These are phyloP conservation scores for Lactarius trivialis DNA, from an alignment of 768 basidiomycete genomes.

Conservation along the genomic window DNA sequence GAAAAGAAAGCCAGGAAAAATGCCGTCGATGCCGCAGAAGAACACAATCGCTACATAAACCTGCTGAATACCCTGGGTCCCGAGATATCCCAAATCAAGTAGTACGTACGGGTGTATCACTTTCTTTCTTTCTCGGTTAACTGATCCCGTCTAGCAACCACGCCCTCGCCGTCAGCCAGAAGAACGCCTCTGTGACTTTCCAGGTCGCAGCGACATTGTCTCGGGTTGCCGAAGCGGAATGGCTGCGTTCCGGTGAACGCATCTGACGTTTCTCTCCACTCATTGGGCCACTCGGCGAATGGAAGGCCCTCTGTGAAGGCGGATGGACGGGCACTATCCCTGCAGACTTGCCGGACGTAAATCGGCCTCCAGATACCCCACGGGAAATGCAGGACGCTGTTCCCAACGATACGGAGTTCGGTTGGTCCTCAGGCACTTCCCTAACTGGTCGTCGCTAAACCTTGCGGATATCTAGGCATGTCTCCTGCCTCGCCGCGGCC, in stretches of 20 bases:
- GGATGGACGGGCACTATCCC: slow-evolving; percentile 55
- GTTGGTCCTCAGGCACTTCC: not conserved
- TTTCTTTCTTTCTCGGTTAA: not conserved
- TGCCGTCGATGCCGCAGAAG: slow-evolving; percentile 56
- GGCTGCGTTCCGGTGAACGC: slow-evolving; percentile 65
- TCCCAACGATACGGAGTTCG: not conserved
- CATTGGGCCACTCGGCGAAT: slow-evolving; percentile 67
- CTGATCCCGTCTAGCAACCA: slow-evolving; percentile 51
- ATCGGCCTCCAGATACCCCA: slow-evolving; percentile 10
- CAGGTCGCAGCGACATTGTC: slow-evolving; percentile 58
- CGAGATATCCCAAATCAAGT: slow-evolving; percentile 75
- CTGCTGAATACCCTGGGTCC: slow-evolving; percentile 65
- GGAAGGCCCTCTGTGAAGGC: slow-evolving; percentile 69
- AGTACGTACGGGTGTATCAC: slow-evolving; percentile 40
- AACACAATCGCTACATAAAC: slow-evolving; percentile 72
- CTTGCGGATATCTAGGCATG: slow-evolving; percentile 1
- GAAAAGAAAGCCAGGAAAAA: slow-evolving; percentile 80
- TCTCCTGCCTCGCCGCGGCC: not conserved
- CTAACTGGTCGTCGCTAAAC: not conserved
- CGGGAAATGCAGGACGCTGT: not conserved
- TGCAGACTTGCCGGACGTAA: slow-evolving; percentile 35
- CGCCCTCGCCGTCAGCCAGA: slow-evolving; percentile 51
- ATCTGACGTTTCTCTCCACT: slow-evolving; percentile 59
- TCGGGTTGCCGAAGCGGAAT: slow-evolving; percentile 73
- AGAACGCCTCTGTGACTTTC: slow-evolving; percentile 51